These are phyloP conservation scores for Aspergillus conjunctus DNA, from an alignment of 495 filamentous ascomycete species.

Conservation along the genomic window DNA sequence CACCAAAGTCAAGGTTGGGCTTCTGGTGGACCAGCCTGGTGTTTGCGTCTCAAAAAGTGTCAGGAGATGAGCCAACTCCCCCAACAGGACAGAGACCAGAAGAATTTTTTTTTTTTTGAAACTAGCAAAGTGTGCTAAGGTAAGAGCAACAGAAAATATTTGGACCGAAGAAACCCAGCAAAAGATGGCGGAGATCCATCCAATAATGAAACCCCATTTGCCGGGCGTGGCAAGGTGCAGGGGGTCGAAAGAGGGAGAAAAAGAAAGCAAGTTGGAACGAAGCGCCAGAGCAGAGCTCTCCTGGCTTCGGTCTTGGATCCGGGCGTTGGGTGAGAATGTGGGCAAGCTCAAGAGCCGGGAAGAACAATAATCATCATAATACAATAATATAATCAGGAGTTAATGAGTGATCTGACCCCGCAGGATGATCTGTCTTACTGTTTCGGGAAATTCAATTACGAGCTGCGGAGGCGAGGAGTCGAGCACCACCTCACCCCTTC, in stretches of 20 bases:
- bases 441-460: constrained; percentile 1
- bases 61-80: background rate
- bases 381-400: no score
- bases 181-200: constrained; percentile 6
- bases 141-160: background rate
- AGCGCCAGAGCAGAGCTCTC: background rate
- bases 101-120: background rate
- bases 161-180: constrained; percentile 11
- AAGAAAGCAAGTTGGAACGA: constrained; percentile 11
- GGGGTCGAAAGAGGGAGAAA: background rate
- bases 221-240: constrained; percentile 9
- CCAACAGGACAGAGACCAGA: background rate
- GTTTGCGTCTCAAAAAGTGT: background rate
- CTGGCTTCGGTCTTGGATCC: no score
- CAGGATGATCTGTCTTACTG: constrained; percentile 16
- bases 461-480: background rate
- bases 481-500: no score
- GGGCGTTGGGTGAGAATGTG: background rate
- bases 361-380: no score
- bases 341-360: background rate
- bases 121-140: constrained; percentile 5
- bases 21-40: background rate
- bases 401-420: constrained; percentile 15
- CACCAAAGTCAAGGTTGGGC: no score
- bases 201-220: constrained; percentile 13